Conservation (phyloP, 768 basidiomycete species). For the Pholiota molesta region DNA sequence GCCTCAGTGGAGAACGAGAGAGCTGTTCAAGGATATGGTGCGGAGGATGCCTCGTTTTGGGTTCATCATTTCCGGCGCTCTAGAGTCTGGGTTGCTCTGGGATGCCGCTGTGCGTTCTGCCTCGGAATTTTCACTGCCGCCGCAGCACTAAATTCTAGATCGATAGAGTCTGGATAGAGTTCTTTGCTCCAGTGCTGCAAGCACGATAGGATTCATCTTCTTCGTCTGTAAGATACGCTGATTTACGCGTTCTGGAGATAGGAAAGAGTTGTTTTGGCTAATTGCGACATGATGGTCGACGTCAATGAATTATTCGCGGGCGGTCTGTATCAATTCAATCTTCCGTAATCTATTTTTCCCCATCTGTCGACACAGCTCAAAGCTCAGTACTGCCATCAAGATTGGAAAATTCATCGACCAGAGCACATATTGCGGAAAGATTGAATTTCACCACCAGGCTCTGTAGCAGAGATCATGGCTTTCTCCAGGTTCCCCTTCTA, state of each 20-base stretch:
- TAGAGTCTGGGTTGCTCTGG: background rate
- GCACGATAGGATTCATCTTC: background rate
- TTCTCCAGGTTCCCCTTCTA: background rate
- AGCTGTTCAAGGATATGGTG: background rate
- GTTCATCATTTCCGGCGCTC: background rate
- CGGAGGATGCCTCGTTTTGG: background rate
- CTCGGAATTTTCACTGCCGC: background rate
- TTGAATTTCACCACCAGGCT: background rate
- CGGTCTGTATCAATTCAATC: background rate
- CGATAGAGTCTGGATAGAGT: background rate
- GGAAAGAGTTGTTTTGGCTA: background rate
- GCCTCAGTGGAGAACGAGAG: background rate
- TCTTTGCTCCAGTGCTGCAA: no score
- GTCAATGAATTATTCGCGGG: background rate
- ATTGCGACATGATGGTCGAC: background rate
- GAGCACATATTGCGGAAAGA: background rate
- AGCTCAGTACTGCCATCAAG: background rate
- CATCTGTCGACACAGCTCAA: no score
- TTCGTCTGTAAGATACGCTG: background rate
- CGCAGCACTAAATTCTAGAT: background rate
- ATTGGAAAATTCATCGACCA: background rate
- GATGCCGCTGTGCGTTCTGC: background rate
- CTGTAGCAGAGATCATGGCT: background rate
- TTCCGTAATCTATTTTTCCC: background rate
- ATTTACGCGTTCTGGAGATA: background rate